These are phyloP conservation scores for Benincasa hispida DNA, from an alignment of 306 rosid species.

Conservation along the genomic window DNA sequence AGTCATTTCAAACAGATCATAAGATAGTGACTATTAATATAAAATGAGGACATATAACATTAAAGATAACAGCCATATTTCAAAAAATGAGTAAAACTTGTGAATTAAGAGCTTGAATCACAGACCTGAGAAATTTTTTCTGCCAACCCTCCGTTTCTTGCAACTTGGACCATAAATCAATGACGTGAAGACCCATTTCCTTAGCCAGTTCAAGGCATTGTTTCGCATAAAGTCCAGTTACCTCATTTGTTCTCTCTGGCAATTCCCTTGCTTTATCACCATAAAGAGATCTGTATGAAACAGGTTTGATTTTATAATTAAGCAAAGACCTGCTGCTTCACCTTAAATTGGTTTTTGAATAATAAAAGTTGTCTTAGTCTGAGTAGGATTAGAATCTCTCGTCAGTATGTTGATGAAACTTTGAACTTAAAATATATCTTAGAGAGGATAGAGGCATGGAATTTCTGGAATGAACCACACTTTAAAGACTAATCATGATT, in stretches of 20 bases:
- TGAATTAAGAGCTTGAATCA: background rate
- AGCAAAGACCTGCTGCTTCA: background rate
- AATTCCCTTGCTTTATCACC: conserved; percentile 49
- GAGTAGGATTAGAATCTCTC: background rate
- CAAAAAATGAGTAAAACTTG: background rate
- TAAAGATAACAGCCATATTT: background rate
- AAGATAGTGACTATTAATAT: background rate
- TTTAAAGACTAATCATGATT: background rate
- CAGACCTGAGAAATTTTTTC: conserved; percentile 68
- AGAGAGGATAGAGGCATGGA: background rate
- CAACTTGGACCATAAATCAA: conserved; percentile 85
- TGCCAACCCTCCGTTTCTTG: conserved; percentile 93
- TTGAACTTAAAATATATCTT: background rate
- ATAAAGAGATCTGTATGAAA: conserved; percentile 37
- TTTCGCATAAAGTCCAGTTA: conserved; percentile 60
- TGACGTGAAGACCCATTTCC: conserved; percentile 38
- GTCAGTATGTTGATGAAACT: background rate
- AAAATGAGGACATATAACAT: background rate
- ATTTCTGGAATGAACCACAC: background rate
- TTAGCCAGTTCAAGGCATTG: conserved; percentile 55
- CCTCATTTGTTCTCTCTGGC: conserved; percentile 80
- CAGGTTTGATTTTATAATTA: background rate
- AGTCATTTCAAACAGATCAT: too few relatives aligned
- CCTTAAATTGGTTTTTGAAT: background rate
- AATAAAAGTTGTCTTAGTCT: background rate